phyloP scores from a whole-genome alignment of 2,329 filamentous ascomycete genomes.

The Penicillium occitanis region DNA sequence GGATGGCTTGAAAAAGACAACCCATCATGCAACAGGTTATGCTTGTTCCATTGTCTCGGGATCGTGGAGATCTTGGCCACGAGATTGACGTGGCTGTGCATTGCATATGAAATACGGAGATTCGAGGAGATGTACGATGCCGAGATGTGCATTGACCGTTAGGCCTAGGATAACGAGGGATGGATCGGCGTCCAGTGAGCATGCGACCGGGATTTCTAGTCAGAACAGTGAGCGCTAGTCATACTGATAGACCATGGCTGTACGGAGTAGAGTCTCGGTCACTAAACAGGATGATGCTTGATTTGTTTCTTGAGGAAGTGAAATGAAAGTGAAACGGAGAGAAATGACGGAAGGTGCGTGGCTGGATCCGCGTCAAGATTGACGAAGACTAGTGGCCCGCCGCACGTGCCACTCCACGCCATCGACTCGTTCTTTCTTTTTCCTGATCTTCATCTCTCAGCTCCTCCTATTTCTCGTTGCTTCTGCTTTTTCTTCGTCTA shows the following conservation, averaged over 20 bases:
- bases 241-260: background rate
- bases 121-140: background rate
- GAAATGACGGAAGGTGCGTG: slow-evolving; percentile 4
- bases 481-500: background rate
- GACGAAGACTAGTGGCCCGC: background rate
- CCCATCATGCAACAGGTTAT: background rate
- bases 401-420: slow-evolving; percentile 13
- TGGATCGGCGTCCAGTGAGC: background rate
- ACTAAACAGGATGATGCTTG: background rate
- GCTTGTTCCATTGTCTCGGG: background rate
- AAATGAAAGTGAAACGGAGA: background rate
- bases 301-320: background rate
- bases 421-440: background rate
- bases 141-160: background rate
- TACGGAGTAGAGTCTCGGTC: background rate
- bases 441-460: background rate
- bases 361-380: background rate
- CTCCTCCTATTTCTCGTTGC: background rate
- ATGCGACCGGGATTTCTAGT: background rate
- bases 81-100: background rate
- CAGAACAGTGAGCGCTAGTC: background rate
- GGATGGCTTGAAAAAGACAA: background rate
- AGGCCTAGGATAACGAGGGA: background rate
- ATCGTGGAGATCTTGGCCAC: background rate
- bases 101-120: background rate